Conservation (phyloP, 1,284 basidiomycete genomes). For the Vanrija pseudolonga region DNA sequence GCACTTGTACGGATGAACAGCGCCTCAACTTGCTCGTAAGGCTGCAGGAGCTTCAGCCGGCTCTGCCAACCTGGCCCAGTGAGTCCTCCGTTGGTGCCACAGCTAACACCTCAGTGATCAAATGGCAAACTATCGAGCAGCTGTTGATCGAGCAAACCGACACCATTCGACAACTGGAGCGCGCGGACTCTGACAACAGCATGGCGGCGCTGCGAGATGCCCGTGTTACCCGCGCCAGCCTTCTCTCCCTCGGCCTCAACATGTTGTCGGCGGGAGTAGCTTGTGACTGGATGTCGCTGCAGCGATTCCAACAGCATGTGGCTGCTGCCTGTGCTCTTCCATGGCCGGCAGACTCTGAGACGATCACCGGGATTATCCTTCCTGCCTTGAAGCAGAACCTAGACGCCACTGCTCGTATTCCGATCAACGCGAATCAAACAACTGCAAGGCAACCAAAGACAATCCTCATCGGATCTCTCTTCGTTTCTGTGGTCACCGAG, state of each 20-base stretch:
- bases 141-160: constrained; percentile 29
- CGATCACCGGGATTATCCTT: constrained; percentile 26
- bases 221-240: constrained; percentile 23
- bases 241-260: constrained; percentile 31
- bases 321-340: constrained; percentile 29
- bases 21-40: constrained; percentile 23
- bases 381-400: constrained; percentile 31
- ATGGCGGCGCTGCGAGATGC: constrained; percentile 28
- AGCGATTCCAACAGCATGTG: constrained; percentile 41
- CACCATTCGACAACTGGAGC: constrained; percentile 20
- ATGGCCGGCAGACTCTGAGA: constrained; percentile 17
- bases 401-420: constrained; percentile 27
- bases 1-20: constrained; percentile 35
- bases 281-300: constrained; percentile 27
- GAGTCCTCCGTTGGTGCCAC: constrained; percentile 2
- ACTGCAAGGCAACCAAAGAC: constrained; percentile 15
- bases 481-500: constrained; percentile 35
- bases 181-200: constrained; percentile 13
- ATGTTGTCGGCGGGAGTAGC: constrained; percentile 34
- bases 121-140: constrained; percentile 34
- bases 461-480: constrained; percentile 31
- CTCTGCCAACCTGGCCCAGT: constrained; percentile 34
- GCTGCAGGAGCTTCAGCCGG: constrained; percentile 19
- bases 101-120: constrained; percentile 25
- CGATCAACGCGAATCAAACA: constrained; percentile 13